phyloP scores from a whole-genome alignment of 108 stramenopile species.

The Schizochytrium sp. region DNA sequence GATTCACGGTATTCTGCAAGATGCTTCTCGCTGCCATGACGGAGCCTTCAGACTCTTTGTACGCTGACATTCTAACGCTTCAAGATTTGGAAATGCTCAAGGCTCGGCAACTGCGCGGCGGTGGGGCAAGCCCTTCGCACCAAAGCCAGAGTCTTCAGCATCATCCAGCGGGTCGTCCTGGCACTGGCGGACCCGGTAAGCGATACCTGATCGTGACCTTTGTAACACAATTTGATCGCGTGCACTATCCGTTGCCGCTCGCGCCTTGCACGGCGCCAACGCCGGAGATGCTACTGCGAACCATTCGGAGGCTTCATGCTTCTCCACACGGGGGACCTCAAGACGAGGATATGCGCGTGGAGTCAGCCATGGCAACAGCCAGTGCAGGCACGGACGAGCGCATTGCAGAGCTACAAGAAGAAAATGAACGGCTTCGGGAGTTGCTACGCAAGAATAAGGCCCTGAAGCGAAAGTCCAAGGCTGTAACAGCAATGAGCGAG shows the following conservation, averaged over 20 bases:
- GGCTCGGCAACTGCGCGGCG: not conserved
- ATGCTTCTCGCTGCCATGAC: slow-evolving; percentile 44
- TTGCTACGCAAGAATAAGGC: not conserved
- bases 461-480: not conserved
- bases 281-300: not conserved
- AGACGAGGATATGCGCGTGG: not conserved
- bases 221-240: slow-evolving; percentile 47
- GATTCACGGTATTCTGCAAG: slow-evolving; percentile 47
- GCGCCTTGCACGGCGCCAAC: slow-evolving; percentile 23
- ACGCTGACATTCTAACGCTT: slow-evolving; percentile 44
- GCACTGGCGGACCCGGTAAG: not conserved
- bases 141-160: not conserved
- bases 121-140: not conserved
- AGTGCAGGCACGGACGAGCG: not conserved
- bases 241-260: slow-evolving; percentile 55
- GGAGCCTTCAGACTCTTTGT: slow-evolving; percentile 23
- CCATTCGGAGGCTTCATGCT: not conserved
- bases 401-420: not conserved
- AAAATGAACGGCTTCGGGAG: not conserved
- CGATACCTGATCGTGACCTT: slow-evolving; percentile 53
- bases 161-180: not conserved
- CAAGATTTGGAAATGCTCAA: slow-evolving; percentile 35
- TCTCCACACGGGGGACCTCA: not conserved
- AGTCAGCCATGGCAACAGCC: not conserved
- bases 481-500: not conserved